phyloP scores from a whole-genome alignment of 139 green algal genomes.

The Tetratostichococcus sp. region DNA sequence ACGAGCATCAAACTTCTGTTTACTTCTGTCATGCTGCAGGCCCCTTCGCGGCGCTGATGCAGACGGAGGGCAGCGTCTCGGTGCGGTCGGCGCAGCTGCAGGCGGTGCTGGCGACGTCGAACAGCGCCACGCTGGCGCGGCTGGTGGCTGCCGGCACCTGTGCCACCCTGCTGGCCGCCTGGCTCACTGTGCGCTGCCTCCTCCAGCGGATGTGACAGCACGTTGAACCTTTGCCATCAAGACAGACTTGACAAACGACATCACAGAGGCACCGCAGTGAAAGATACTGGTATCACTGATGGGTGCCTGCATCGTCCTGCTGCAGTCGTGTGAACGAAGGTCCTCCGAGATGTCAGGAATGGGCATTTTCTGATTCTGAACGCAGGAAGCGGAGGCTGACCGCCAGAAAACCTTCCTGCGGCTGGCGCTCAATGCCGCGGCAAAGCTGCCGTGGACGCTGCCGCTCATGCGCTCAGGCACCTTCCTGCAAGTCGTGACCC shows the following conservation, averaged over 20 bases:
- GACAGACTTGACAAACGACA: no score
- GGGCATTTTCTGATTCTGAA: no score
- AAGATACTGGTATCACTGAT: no score
- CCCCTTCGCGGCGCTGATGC: conserved; percentile 6
- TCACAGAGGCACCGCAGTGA: no score
- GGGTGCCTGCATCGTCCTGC: no score
- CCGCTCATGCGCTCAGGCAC: conserved; percentile 1
- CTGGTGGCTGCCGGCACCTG: conserved; percentile 4
- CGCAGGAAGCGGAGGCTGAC: conserved; percentile 5
- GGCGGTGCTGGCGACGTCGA: background rate
- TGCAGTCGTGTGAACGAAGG: no score
- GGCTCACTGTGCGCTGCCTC: background rate
- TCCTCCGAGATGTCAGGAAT: no score
- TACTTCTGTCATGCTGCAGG: conserved; percentile 3
- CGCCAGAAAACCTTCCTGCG: conserved; percentile 15
- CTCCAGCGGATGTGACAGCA: background rate
- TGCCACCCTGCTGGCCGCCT: background rate
- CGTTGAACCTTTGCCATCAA: no score
- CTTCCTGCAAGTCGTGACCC: background rate
- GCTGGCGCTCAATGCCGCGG: conserved; percentile 8
- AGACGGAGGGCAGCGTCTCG: conserved; percentile 1
- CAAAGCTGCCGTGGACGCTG: conserved; percentile 8
- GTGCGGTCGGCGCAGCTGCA: conserved; percentile 7
- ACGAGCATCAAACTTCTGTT: no score
- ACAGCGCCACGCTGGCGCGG: conserved; percentile 2